Base-by-base conservation (phyloP, 257 asterid genomes). In the Avicennia marina region DNA sequence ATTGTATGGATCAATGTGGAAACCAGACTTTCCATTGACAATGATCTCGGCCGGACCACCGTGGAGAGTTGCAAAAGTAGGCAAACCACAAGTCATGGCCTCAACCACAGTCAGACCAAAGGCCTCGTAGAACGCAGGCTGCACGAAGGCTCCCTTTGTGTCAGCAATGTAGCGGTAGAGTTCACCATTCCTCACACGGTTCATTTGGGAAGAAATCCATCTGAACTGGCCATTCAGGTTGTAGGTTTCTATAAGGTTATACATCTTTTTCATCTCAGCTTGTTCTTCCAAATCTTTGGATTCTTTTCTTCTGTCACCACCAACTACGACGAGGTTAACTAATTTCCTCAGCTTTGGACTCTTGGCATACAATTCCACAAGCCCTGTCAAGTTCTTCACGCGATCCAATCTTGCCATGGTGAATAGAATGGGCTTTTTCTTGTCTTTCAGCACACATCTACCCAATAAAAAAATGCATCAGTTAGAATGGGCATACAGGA, bases 131-230 rank as follows among this genome's bases (percentile, higher is more conserved):
- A 93, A 86, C 40, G 99, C 99, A 9, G 96, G 97, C 64, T 93
- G 99, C 72, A 93, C 97, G 9, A 93, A 93, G 5, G 71, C 87
- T 0, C 99, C 99, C 16, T 40, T 76, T 0, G 86, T 81, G 80
- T 93, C 97, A 1, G 94, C 93, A 19, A 93, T 86, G 81, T 24
- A 89, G 15, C 97, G 91, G 73, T 89, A 93, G 61, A 93, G 90
- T 66, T 93, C 99, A 0, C 97, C 99, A 13, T 93, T 93, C 67
- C 97, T 80, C 20, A 86, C 91, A 0, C 97, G 84, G 89, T 93
- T 89, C 97, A 89, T 93, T 69, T 93, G 99, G 24, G 99, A 89
- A 22, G 99, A 89, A 61, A 93, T 93, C 99, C 97, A 93, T 65
- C 96, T 61, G 83, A 93, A 89, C 15, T 89, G 96, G 21, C 97